Evolutionary conservation across 768 basidiomycete species (phyloP).

Genomic region (Mrakia gelida): DNA sequence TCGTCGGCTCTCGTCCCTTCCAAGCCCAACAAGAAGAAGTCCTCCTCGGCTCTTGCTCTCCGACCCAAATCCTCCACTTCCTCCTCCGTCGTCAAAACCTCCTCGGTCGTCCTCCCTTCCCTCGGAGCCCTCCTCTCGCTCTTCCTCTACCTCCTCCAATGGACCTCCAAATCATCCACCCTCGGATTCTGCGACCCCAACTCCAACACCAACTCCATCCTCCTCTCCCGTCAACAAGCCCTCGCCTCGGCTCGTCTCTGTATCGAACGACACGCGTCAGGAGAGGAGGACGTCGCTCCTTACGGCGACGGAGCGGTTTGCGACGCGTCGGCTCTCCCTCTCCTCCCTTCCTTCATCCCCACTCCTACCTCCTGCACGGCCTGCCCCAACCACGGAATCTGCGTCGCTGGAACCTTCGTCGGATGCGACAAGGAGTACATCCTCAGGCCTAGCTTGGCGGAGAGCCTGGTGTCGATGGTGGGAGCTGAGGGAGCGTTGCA

Average conservation of each 20-base stretch:
- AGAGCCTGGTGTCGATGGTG: conserved; percentile 31
- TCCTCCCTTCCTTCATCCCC: conserved; percentile 39
- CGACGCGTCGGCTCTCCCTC: conserved; percentile 41
- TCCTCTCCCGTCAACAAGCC: conserved; percentile 34
- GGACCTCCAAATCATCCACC: conserved; percentile 17
- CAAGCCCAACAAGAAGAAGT: not conserved
- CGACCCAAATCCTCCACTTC: conserved; percentile 12
- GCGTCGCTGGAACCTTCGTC: conserved; percentile 40
- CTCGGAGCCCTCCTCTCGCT: conserved; percentile 19
- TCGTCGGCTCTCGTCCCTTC: conserved; percentile 13
- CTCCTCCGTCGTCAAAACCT: not conserved
- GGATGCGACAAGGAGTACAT: conserved; percentile 46
- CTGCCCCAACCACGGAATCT: conserved; percentile 46
- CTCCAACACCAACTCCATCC: conserved; percentile 38
- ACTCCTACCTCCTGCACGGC: conserved; percentile 42
- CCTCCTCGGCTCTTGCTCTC: not conserved
- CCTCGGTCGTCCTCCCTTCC: conserved; percentile 16
- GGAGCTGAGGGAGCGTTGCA: conserved; percentile 30
- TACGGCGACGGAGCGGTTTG: conserved; percentile 35
- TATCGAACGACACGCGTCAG: conserved; percentile 35
- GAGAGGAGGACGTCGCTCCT: conserved; percentile 24
- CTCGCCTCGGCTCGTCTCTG: conserved; percentile 35
- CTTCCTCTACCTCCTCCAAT: conserved; percentile 21
- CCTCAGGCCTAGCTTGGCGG: conserved; percentile 31
- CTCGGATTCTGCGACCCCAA: conserved; percentile 47